Evolutionary conservation across 345 rosid species (phyloP).

Genomic region (Brassica juncea): DNA sequence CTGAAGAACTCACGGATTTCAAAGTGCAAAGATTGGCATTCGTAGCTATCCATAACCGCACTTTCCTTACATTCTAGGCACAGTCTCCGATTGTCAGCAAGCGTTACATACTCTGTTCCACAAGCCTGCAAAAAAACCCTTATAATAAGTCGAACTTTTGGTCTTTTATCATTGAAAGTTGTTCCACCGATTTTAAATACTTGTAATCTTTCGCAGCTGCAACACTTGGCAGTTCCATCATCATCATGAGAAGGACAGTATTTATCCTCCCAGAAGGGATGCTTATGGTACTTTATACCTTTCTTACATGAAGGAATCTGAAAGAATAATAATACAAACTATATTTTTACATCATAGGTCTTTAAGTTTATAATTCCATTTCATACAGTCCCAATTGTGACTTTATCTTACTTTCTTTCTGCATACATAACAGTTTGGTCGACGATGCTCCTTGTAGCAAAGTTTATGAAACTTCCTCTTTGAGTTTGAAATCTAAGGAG

Average conservation of each 20-base stretch:
- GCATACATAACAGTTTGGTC: conserved; percentile 22
- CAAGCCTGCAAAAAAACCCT: conserved; percentile 41
- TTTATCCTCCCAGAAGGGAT: conserved; percentile 42
- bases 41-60: conserved; percentile 59
- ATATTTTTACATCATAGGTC: conserved; percentile 15
- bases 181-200: neutral
- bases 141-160: neutral
- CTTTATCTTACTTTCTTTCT: neutral
- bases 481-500: conserved; percentile 8
- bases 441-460: conserved; percentile 19
- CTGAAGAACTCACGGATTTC: conserved; percentile 79
- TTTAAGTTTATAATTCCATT: neutral
- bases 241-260: conserved; percentile 20
- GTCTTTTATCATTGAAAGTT: neutral
- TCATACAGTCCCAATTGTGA: neutral
- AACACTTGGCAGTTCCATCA: conserved; percentile 33
- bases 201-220: conserved; percentile 37
- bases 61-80: conserved; percentile 79
- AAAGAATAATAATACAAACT: conserved; percentile 24
- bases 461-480: conserved; percentile 13
- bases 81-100: conserved; percentile 68
- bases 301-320: conserved; percentile 57
- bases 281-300: conserved; percentile 53
- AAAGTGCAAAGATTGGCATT: conserved; percentile 45
- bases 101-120: conserved; percentile 46